Evolutionary conservation across 2,329 filamentous ascomycete species (phyloP), one percentile per base, ranked within the genome.

Genomic region (Talaromyces sp.): DNA sequence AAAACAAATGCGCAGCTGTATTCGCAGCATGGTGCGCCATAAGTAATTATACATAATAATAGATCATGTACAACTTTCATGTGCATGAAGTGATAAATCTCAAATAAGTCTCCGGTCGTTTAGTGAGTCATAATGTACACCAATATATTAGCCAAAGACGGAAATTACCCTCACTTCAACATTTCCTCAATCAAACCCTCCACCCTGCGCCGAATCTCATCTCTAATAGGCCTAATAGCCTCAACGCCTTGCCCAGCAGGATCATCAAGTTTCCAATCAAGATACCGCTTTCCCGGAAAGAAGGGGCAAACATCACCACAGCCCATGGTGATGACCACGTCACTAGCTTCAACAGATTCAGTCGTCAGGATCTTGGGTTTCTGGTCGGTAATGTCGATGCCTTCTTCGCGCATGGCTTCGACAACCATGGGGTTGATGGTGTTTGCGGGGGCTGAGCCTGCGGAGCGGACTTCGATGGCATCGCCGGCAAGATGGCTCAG

Each of bases 251-350:
- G 66, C 8, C 71, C 70, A 16, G 71, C 71, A 22, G 71, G 71
- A 57, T 73, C 71, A 3, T 70, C 65, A 49, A 72, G 69, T 66
- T 72, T 16, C 70, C 71, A 73, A 54, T 73, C 67, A 47, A 73
- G 66, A 59, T 72, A 73, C 14, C 69, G 66, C 49, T 73, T 73
- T 9, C 71, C 71, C 16, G 71, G 66, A n/a, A 68, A 73, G 49
- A 71, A 66, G 19, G 71, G 71, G 56, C 71, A 73, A 22, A 57
- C 69, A 22, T 73, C 71, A 1, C 71, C 72, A 66, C 71, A 73
- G n/a, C 71, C 71, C 72, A 73, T 73, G 22, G 71, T 73, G 57
- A 72, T 70, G 7, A 73, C 70, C 61, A 71, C 65, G 56, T 73
- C 70, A 43, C 71, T 72, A 14, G 49, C 62, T 50, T 70, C 62